Percentiles rank a stretch among this genome's conserved stretches.
phyloP scores from a whole-genome alignment of 2,329 filamentous ascomycete species.

The Colletotrichum tropicale region DNA sequence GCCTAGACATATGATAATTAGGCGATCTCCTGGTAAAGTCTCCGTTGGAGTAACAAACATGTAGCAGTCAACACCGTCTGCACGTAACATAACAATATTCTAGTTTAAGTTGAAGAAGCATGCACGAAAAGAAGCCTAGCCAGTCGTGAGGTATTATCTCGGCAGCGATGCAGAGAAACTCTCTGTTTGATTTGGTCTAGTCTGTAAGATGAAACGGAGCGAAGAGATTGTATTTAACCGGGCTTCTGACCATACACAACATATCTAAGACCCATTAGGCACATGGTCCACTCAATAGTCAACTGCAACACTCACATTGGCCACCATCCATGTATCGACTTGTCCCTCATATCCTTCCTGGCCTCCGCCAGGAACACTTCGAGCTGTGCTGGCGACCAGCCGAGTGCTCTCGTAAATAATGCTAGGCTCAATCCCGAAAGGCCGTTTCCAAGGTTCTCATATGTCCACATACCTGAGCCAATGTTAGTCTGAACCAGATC shows the following conservation, averaged over 20 bases:
- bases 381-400: constrained; percentile 37
- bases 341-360: constrained; percentile 35
- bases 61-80: no score
- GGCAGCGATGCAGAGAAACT: background rate
- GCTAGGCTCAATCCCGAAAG: constrained; percentile 39
- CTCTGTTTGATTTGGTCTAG: background rate
- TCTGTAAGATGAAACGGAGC: background rate
- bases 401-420: constrained; percentile 36
- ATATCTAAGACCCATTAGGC: background rate
- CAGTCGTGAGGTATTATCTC: fast-evolving
- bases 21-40: no score
- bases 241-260: background rate
- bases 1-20: no score
- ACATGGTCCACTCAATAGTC: fast-evolving
- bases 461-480: constrained; percentile 26
- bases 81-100: no score
- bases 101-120: no score
- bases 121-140: background rate
- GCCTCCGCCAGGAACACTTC: constrained; percentile 36
- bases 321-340: constrained; percentile 40
- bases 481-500: background rate
- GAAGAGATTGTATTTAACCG: background rate
- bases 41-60: no score
- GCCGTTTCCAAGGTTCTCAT: constrained; percentile 35
- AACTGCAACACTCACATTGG: constrained; percentile 33